Percentiles rank a stretch among this genome's conserved stretches.
These are phyloP conservation scores for Leishmania tropica DNA, from an alignment of 208 protist species.

Conservation along the genomic window DNA sequence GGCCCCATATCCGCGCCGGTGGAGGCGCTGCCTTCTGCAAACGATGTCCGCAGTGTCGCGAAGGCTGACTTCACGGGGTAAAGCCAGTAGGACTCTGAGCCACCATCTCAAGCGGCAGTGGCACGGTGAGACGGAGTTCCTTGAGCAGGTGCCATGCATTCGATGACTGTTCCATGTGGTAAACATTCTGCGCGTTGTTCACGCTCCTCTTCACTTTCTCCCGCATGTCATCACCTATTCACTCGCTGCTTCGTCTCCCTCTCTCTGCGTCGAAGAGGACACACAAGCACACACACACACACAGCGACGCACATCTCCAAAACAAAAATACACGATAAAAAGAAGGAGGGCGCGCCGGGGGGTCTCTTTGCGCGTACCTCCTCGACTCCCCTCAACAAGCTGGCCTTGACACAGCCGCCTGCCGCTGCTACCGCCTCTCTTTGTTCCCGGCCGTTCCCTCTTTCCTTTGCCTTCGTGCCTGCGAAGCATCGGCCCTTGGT, in stretches of 20 bases:
- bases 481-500: not conserved
- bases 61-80: not conserved
- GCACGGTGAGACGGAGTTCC: not conserved
- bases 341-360: not conserved
- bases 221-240: not conserved
- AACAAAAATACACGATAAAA: not conserved
- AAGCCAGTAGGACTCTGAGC: not conserved
- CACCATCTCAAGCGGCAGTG: not conserved
- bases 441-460: constrained; percentile 5
- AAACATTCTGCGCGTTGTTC: too few species aligned
- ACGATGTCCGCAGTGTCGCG: not conserved
- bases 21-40: not conserved
- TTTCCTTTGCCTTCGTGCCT: constrained; percentile 5
- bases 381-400: not conserved
- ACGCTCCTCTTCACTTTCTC: not conserved
- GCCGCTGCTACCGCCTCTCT: not conserved
- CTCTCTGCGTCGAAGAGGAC: not conserved
- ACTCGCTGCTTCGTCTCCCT: not conserved
- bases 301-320: not conserved
- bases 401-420: not conserved
- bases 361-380: not conserved
- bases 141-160: not conserved
- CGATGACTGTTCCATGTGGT: not conserved
- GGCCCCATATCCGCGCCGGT: not conserved
- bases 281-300: not conserved